Evolutionary conservation across 1,284 basidiomycete genomes (phyloP), one percentile per base, ranked within the genome.

Genomic region (Laetiporus sulphureus): DNA sequence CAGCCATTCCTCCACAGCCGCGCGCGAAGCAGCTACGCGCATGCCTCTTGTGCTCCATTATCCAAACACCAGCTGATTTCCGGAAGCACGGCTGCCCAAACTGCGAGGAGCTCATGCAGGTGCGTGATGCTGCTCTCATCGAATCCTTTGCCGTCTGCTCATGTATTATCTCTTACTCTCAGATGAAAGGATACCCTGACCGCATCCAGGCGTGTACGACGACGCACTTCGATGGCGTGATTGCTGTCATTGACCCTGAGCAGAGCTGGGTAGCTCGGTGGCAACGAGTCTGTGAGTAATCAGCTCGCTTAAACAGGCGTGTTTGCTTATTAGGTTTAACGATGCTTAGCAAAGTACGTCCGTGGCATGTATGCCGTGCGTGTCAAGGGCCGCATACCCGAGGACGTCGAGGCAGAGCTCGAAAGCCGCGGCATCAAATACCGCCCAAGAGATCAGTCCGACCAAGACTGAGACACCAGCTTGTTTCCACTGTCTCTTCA

Each of bases 211-310:
- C 79, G 44, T 97, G 92, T 65, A 99, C 95, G 7, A 95, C 91
- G n/a, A 83, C 87, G 1, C 84, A 90, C 51, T 99, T 89, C 56
- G 95, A 98, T 57, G 96, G 96, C 15, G 76, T 92, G 38, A 90
- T 98, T 53, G 82, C 92, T 4, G 80, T 94, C 50, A 80, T 94
- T 42, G 79, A 91, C 55, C 89, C 94, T 1, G 84, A 91, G 54
- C 76, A 79, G 47, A 94, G 91, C 64, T 99, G 95, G 95, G 93
- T 98, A 8, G 90, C 91, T 12, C 73, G 86, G 52, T 95, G 91
- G 91, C 91, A 95, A 62, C 69, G 91, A 58, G 90, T 84, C 52
- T 79, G 91, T 92, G 51, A 52, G 86, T 75, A 12, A n/a, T n/a
- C n/a, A n/a, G n/a, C 19, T 31, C 11, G 19, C 22, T 30, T 29